Evolutionary conservation across 2,329 filamentous ascomycete species (phyloP), one percentile per base, ranked within the genome.

Genomic region (Paecilomyces sp.): DNA sequence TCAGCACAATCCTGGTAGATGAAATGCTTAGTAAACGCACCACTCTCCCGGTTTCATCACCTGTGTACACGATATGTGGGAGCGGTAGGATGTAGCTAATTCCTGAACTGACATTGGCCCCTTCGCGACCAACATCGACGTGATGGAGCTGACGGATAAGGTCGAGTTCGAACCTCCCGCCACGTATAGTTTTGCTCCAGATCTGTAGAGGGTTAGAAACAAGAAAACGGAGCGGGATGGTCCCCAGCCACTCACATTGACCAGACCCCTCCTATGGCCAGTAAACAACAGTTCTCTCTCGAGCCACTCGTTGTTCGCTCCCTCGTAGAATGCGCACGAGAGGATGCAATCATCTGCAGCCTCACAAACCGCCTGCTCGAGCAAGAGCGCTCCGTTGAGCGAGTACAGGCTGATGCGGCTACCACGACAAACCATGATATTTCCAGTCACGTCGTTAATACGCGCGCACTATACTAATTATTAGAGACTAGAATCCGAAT

Each of bases 291-390:
- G 80, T 62, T 88, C 88, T 58, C 88, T 88, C 75, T 95, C 91
- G 3, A 96, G 81, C 91, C 92, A 97, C 75, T 97, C 94, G 66
- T 92, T 94, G 1, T 88, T 89, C 0, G 87, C 84, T 0, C 93
- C 93, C 72, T 97, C 92, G 75, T 97, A 97, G 73, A 96, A 96
- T 2, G 92, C 90, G 64, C 92, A 94, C 1, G 88, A 87, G 55
- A 90, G 82, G 2, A 97, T 86, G 34, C 83, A 86, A 69, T 97
- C 93, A 25, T 93, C 90, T 9, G 82, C 79, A 3, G 79, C 76
- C 18, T 85, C 82, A 67, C 91, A 94, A 0, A 96, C 84, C 36
- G 89, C 88, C 72, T 96, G 91, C 60, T 94, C 87, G 0, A 97
- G 79, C 1, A 99, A 80, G 0, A 92, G 74, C 6, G 89, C 85